These are phyloP conservation scores for Alternaria dauci DNA, from an alignment of 2,329 filamentous ascomycete genomes.

Conservation along the genomic window DNA sequence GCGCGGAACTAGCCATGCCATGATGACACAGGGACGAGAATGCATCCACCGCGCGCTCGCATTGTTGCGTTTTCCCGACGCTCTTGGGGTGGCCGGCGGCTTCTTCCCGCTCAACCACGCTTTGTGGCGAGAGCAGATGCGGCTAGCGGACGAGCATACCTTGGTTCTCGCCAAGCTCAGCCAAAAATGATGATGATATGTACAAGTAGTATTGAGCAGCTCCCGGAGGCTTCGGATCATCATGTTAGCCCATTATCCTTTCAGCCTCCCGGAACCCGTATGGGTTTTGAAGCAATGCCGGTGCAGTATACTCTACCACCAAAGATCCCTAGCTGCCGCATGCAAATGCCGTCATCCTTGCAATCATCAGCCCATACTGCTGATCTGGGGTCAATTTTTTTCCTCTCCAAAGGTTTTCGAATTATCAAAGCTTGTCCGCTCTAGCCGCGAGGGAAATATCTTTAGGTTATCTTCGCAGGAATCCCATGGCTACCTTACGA, in stretches of 20 bases:
- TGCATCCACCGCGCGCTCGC: constrained; percentile 7
- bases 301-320: constrained; percentile 11
- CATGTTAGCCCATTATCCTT: background rate
- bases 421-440: constrained; percentile 10
- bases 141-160: constrained; percentile 4
- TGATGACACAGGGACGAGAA: constrained; percentile 13
- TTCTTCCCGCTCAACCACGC: constrained; percentile 10
- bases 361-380: constrained; percentile 28
- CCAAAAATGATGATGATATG: constrained; percentile 9
- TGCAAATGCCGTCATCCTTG: constrained; percentile 26
- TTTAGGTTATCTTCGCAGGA: constrained; percentile 22
- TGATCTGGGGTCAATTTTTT: constrained; percentile 16
- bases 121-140: constrained; percentile 9
- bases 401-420: constrained; percentile 2
- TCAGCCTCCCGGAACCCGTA: constrained; percentile 20
- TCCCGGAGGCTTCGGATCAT: background rate
- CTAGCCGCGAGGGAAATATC: constrained; percentile 22
- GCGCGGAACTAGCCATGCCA: constrained; percentile 13
- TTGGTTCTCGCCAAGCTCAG: constrained; percentile 21
- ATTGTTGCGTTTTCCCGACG: constrained; percentile 10
- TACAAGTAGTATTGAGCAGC: background rate
- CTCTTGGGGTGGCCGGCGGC: constrained; percentile 2
- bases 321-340: constrained; percentile 23
- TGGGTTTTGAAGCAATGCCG: constrained; percentile 18
- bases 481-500: constrained; percentile 16